Evolutionary conservation across 805 yeast species (phyloP).

Genomic region (Ogataea saltuana): DNA sequence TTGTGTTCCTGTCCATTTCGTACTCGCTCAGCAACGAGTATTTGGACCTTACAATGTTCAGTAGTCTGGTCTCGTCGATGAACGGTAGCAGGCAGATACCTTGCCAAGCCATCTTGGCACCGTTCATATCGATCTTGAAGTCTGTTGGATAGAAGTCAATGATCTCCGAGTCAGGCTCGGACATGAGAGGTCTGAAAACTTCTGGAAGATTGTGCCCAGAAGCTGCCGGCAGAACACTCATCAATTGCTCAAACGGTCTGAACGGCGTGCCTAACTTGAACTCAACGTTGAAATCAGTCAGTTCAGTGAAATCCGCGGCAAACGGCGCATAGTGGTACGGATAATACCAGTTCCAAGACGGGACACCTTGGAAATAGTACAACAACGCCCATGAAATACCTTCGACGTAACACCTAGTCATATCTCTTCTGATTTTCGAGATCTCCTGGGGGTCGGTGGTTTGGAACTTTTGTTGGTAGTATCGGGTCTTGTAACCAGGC

Average conservation of each 20-base stretch:
- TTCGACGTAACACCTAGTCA: conserved; percentile 77
- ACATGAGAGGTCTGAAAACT: conserved; percentile 80
- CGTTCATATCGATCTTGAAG: conserved; percentile 92
- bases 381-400: conserved; percentile 96
- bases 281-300: conserved; percentile 51
- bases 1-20: conserved; percentile 70
- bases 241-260: conserved; percentile 87
- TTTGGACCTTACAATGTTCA: conserved; percentile 63
- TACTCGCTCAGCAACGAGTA: conserved; percentile 63
- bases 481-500: conserved; percentile 82
- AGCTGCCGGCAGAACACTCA: conserved; percentile 95
- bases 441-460: conserved; percentile 55
- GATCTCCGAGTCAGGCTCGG: conserved; percentile 73
- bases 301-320: conserved; percentile 77
- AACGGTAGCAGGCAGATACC: conserved; percentile 90
- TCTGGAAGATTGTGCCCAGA: conserved; percentile 85
- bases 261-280: conserved; percentile 77
- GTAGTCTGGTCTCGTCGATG: conserved; percentile 77
- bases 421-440: conserved; percentile 51
- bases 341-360: conserved; percentile 97
- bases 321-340: conserved; percentile 98
- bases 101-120: conserved; percentile 93
- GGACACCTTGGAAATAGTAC: conserved; percentile 96
- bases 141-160: conserved; percentile 89
- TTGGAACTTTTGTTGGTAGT: conserved; percentile 75